phyloP scores from a whole-genome alignment of 495 filamentous ascomycete species.

The Thermochaetoides thermophila region DNA sequence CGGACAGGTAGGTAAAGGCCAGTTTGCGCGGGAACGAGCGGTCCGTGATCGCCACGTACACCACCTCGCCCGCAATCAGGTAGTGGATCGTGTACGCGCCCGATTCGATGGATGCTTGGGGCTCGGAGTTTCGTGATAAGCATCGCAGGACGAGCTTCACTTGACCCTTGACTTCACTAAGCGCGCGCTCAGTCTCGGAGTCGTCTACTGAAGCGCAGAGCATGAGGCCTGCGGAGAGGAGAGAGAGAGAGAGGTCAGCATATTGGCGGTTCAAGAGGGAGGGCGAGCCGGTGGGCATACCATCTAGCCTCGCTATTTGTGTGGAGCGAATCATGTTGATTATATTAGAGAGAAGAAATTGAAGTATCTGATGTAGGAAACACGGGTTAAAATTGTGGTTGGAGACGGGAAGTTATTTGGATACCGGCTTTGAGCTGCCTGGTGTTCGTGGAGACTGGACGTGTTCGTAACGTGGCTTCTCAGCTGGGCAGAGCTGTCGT shows the following conservation, averaged over 20 bases:
- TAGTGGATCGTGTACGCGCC: slow-evolving; percentile 74
- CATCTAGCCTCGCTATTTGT: slow-evolving; percentile 85
- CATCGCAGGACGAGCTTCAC: slow-evolving; percentile 79
- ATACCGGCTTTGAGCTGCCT: background rate
- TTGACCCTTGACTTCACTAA: slow-evolving; percentile 78
- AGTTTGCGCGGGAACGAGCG: slow-evolving; percentile 92
- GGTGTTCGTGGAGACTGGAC: background rate
- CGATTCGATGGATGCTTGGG: slow-evolving; percentile 83
- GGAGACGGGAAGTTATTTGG: background rate
- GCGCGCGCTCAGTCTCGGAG: slow-evolving; percentile 47
- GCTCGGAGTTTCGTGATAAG: slow-evolving; percentile 73
- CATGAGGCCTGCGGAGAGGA: slow-evolving; percentile 63
- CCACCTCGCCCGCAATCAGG: slow-evolving; percentile 62
- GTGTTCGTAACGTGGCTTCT: slow-evolving; percentile 3
- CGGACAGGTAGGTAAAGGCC: slow-evolving; percentile 94
- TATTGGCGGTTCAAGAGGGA: slow-evolving; percentile 1
- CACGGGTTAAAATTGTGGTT: too few relatives aligned
- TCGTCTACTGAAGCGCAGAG: slow-evolving; percentile 87
- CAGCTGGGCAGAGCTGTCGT: background rate
- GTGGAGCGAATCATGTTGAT: slow-evolving; percentile 81
- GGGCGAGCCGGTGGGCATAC: slow-evolving; percentile 30
- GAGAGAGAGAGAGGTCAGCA: slow-evolving; percentile 10
- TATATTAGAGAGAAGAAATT: slow-evolving; percentile 1
- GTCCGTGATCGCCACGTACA: slow-evolving; percentile 89
- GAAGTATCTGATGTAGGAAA: background rate